phyloP scores from a whole-genome alignment of 768 basidiomycete species.

The Collybia sp. region DNA sequence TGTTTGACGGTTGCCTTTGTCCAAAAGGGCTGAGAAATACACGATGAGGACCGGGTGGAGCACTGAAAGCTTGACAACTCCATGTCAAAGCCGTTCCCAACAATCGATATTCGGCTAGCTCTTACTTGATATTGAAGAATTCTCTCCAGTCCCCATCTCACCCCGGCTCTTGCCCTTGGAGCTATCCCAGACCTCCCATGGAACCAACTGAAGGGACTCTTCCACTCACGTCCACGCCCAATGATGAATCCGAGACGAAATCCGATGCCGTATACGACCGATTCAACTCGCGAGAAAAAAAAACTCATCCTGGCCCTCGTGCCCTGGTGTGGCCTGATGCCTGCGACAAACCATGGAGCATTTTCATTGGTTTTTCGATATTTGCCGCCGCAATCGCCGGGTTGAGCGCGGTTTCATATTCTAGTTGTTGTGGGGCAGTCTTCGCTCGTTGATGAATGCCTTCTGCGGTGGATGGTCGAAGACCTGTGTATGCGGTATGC shows the following conservation, averaged over 20 bases:
- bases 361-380: constrained; percentile 30
- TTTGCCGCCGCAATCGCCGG: constrained; percentile 28
- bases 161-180: no score
- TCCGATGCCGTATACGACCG: constrained; percentile 33
- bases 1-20: no score
- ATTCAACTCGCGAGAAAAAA: constrained; percentile 39
- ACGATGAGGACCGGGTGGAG: no score
- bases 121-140: no score
- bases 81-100: no score
- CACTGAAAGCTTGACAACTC: no score
- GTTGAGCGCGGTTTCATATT: constrained; percentile 27
- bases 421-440: constrained; percentile 29
- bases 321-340: constrained; percentile 45
- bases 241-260: not conserved
- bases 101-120: no score
- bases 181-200: no score
- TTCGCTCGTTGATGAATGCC: constrained; percentile 6
- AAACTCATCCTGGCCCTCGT: constrained; percentile 39
- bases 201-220: not conserved
- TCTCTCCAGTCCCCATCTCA: no score
- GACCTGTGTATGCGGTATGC: constrained; percentile 56
- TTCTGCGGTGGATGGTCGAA: constrained; percentile 47
- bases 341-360: constrained; percentile 16
- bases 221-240: not conserved
- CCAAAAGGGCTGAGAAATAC: no score